Conservation (phyloP, 1,284 basidiomycete species). For the Cryptococcus amylolentus region DNA sequence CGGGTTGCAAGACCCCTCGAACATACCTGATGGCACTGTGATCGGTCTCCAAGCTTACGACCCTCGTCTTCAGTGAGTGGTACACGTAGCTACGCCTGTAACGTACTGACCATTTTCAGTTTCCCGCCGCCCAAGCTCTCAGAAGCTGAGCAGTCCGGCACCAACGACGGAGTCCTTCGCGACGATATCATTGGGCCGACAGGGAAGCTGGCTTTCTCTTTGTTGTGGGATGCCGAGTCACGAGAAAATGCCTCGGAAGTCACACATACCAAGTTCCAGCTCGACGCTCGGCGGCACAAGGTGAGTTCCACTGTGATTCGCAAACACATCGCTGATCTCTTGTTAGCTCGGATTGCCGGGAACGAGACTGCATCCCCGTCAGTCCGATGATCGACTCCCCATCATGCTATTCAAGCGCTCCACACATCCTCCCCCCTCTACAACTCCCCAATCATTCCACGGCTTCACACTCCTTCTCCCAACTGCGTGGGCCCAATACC, state of each 20-base stretch:
- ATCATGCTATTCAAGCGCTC: slow-evolving; percentile 76
- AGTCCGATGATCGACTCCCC: slow-evolving; percentile 75
- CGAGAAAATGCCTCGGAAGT: slow-evolving; percentile 61
- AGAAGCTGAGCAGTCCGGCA: neutral
- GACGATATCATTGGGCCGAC: slow-evolving; percentile 57
- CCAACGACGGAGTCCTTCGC: slow-evolving; percentile 7
- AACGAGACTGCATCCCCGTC: slow-evolving; percentile 60
- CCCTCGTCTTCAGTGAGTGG: slow-evolving; percentile 53
- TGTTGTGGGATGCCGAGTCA: slow-evolving; percentile 65
- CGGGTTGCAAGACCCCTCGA: slow-evolving; percentile 60
- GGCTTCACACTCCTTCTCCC: slow-evolving; percentile 81
- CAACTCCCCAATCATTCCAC: slow-evolving; percentile 54
- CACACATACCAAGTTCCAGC: slow-evolving; percentile 71
- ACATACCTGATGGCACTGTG: slow-evolving; percentile 66
- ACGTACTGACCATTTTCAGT: slow-evolving; percentile 5
- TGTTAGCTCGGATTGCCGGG: slow-evolving; percentile 53
- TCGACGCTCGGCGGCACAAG: slow-evolving; percentile 72
- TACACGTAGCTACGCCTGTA: neutral
- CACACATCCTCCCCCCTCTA: slow-evolving; percentile 47
- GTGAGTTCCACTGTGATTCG: slow-evolving; percentile 48
- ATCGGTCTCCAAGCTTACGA: slow-evolving; percentile 75
- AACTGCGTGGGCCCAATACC: slow-evolving; percentile 77
- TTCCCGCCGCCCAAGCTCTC: slow-evolving; percentile 27
- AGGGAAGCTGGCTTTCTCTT: slow-evolving; percentile 58
- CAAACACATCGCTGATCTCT: neutral